These are phyloP conservation scores for Schizophyllum commune DNA, from an alignment of 1,284 basidiomycete species.

Conservation along the genomic window DNA sequence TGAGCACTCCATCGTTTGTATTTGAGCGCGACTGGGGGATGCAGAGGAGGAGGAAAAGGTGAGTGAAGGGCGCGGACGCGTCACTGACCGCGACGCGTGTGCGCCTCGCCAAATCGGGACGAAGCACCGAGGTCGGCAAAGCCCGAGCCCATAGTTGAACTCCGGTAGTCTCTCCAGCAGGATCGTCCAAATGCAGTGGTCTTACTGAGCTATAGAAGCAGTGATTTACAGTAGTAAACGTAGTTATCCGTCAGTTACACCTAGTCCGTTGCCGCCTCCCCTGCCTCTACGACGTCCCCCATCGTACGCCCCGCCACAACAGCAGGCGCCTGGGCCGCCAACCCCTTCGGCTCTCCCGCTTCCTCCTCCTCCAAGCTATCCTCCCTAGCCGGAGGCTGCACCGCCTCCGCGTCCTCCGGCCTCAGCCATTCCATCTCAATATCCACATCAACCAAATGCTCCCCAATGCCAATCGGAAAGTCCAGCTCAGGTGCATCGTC, in stretches of 20 bases:
- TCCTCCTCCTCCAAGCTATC: constrained; percentile 17
- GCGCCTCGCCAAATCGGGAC: background rate
- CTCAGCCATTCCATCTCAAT: constrained; percentile 41
- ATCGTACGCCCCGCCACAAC: constrained; percentile 19
- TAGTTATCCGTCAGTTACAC: constrained; percentile 5
- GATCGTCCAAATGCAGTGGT: too few relatives aligned
- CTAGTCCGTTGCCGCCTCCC: constrained; percentile 23
- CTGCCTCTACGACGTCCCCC: constrained; percentile 19
- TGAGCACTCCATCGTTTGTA: constrained; percentile 59
- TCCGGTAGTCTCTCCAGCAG: too few relatives aligned
- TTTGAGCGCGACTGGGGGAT: constrained; percentile 9
- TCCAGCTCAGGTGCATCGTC: constrained; percentile 45
- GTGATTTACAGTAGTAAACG: background rate
- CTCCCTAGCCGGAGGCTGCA: constrained; percentile 21
- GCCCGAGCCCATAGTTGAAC: too few relatives aligned
- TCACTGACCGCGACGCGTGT: background rate
- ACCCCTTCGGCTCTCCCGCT: constrained; percentile 16
- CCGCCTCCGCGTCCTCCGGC: constrained; percentile 10
- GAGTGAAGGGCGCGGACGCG: background rate
- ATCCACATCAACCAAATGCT: constrained; percentile 55
- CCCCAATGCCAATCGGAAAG: constrained; percentile 68
- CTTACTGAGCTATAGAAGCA: too few relatives aligned
- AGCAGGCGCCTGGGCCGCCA: constrained; percentile 11
- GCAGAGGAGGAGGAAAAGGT: background rate
- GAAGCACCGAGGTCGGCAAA: background rate